A percentile compares a stretch with the other conserved stretches of the same genome.
phyloP scores from a whole-genome alignment of 768 basidiomycete species.

The Trametes elegans region DNA sequence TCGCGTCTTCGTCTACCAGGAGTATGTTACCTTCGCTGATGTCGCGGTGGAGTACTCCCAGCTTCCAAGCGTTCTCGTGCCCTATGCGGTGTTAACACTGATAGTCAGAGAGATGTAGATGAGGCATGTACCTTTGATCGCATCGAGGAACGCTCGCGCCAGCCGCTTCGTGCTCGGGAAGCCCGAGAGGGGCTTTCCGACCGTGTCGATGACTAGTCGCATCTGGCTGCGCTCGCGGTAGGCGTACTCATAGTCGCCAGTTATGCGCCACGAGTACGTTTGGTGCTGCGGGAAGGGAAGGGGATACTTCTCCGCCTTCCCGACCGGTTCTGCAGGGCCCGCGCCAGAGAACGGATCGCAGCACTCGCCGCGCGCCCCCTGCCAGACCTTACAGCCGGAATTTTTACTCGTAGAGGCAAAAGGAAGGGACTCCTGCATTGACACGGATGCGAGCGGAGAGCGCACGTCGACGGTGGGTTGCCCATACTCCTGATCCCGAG shows the following conservation, averaged over 20 bases:
- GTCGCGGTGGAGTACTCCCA: conserved; percentile 15
- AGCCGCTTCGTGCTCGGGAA: background rate
- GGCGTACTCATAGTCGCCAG: background rate
- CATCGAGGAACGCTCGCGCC: background rate
- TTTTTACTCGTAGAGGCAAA: too few species aligned
- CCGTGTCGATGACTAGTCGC: conserved; percentile 3
- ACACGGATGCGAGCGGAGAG: too few species aligned
- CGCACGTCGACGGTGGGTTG: too few species aligned
- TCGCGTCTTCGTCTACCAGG: background rate
- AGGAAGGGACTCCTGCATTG: too few species aligned
- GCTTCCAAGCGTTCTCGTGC: background rate
- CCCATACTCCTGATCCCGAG: too few species aligned
- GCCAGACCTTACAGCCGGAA: too few species aligned
- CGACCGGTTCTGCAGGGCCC: too few species aligned
- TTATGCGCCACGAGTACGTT: background rate
- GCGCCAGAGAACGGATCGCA: too few species aligned
- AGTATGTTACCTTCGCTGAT: conserved; percentile 18
- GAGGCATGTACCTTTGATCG: background rate
- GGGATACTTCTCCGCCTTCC: background rate
- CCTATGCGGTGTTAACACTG: background rate
- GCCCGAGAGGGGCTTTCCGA: background rate
- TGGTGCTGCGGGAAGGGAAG: conserved; percentile 1
- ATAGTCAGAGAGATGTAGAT: background rate
- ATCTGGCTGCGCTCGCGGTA: conserved; percentile 11
- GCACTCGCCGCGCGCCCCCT: too few species aligned